Conservation (phyloP, 106 monocot species). For the Gastrodia elata region DNA sequence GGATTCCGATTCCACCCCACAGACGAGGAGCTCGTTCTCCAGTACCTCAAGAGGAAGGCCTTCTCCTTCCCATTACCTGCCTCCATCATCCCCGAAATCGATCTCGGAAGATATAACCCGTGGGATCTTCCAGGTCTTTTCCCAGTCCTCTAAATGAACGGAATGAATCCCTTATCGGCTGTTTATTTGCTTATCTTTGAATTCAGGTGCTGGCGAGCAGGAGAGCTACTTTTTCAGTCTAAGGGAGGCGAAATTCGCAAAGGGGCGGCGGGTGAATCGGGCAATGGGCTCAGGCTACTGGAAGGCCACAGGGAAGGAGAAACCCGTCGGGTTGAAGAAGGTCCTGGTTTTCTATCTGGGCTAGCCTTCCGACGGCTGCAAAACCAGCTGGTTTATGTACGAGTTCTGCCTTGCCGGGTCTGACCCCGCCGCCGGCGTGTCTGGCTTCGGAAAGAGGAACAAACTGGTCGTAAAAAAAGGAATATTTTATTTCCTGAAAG, state of each 20-base stretch:
- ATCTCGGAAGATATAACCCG: slow-evolving; percentile 46
- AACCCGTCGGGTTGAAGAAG: slow-evolving; percentile 70
- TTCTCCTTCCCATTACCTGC: slow-evolving; percentile 59
- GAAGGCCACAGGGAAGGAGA: slow-evolving; percentile 83
- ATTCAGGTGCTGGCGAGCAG: slow-evolving; percentile 32
- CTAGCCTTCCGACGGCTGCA: slow-evolving; percentile 30
- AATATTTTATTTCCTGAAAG: too few species aligned
- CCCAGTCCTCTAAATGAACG: too few species aligned
- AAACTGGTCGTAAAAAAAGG: too few species aligned
- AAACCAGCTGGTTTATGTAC: slow-evolving; percentile 92
- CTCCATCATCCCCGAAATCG: slow-evolving; percentile 59
- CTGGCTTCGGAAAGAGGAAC: too few species aligned
- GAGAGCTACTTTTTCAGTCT: slow-evolving; percentile 78
- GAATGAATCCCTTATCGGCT: background rate
- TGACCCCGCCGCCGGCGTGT: background rate
- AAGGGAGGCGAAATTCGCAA: slow-evolving; percentile 46
- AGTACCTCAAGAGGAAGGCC: slow-evolving; percentile 68
- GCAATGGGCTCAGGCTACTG: slow-evolving; percentile 62
- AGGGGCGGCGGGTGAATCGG: slow-evolving; percentile 43
- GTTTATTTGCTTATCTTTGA: background rate
- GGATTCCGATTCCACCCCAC: slow-evolving; percentile 88
- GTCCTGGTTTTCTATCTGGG: slow-evolving; percentile 68
- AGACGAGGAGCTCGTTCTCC: slow-evolving; percentile 72
- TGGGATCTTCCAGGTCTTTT: slow-evolving; percentile 66
- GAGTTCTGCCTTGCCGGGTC: background rate